Percentiles rank a stretch among this genome's conserved stretches.
phyloP scores from a whole-genome alignment of 1,284 basidiomycete species.

The Exobasidium cylindrosporum region DNA sequence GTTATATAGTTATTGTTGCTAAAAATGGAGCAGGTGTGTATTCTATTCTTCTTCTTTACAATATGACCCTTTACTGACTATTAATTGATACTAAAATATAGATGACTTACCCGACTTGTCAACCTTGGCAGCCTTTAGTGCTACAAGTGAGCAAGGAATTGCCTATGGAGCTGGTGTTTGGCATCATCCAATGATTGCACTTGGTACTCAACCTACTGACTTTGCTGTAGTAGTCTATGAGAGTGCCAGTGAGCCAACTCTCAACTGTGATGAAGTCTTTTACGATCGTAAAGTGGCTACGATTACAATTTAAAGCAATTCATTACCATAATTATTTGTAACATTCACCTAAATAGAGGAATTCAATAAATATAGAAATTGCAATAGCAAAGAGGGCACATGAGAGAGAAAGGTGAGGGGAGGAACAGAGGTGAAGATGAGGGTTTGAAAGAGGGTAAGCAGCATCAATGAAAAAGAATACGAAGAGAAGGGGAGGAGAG shows the following conservation, averaged over 20 bases:
- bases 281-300: conserved; percentile 26
- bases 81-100: too few relatives aligned
- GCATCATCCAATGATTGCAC: conserved; percentile 48
- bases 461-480: background rate
- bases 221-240: conserved; percentile 52
- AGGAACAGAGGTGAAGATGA: background rate
- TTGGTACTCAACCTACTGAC: conserved; percentile 26
- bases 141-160: conserved; percentile 40
- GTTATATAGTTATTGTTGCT: conserved; percentile 49
- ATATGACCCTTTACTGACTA: too few relatives aligned
- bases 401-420: background rate
- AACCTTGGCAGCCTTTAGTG: conserved; percentile 37
- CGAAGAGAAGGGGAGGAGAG: background rate
- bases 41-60: conserved; percentile 3
- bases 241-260: conserved; percentile 22
- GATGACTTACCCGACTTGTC: conserved; percentile 45
- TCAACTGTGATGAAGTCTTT: conserved; percentile 32
- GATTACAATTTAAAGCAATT: too few relatives aligned
- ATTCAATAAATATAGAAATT: too few relatives aligned
- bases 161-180: conserved; percentile 44
- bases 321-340: too few relatives aligned
- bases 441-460: too few relatives aligned
- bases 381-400: too few relatives aligned
- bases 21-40: conserved; percentile 31
- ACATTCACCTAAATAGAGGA: too few relatives aligned